Conservation (phyloP, 78 protist genomes). For the Dictyostelium brefeldianum region DNA sequence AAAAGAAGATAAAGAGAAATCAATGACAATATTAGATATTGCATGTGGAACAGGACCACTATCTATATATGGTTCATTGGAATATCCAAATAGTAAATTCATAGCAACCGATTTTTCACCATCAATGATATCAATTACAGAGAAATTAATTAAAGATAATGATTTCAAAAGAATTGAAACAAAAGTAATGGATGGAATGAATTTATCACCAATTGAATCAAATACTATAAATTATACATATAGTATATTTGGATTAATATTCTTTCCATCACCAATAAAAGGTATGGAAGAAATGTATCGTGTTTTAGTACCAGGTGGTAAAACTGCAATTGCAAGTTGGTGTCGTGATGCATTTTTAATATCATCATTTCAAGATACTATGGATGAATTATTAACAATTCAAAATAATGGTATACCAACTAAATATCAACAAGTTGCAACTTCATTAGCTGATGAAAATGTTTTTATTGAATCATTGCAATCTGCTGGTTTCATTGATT, state of each 20-base stretch:
- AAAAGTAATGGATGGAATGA: slow-evolving; percentile 54
- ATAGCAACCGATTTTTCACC: slow-evolving; percentile 43
- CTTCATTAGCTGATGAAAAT: not conserved
- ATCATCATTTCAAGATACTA: not conserved
- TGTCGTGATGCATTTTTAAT: not conserved
- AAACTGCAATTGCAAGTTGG: not conserved
- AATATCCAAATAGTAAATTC: not conserved
- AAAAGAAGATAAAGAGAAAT: not conserved
- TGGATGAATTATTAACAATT: not conserved
- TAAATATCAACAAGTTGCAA: not conserved
- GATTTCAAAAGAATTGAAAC: slow-evolving; percentile 23
- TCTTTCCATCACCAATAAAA: not conserved
- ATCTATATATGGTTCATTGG: not conserved
- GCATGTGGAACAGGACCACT: slow-evolving; percentile 59
- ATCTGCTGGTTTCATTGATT: slow-evolving; percentile 11
- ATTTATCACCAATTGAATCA: not conserved
- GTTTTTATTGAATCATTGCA: not conserved
- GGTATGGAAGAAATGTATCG: slow-evolving; percentile 50
- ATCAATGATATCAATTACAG: slow-evolving; percentile 21
- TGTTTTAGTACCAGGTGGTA: slow-evolving; percentile 43
- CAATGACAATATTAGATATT: slow-evolving; percentile 43
- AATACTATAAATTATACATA: slow-evolving; percentile 29
- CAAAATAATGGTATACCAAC: not conserved
- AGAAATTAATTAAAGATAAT: not conserved
- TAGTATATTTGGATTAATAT: slow-evolving; percentile 43